Percentiles rank a stretch among this genome's conserved stretches.
Evolutionary conservation across 1,284 basidiomycete genomes (phyloP).

Genomic region (Ceratobasidium theobromae): DNA sequence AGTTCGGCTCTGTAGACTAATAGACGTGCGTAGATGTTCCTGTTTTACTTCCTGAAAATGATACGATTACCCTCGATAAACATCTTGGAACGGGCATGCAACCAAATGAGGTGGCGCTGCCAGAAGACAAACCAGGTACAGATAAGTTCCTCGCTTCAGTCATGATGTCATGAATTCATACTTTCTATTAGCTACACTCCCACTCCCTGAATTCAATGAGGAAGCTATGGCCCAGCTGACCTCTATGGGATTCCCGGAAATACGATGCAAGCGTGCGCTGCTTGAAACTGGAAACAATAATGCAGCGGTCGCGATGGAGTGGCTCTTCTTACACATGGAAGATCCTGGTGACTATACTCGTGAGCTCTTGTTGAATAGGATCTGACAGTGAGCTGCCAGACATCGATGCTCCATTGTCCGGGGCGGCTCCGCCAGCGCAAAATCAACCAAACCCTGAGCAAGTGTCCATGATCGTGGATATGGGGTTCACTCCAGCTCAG

Average conservation of each 20-base stretch:
- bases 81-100: slow-evolving; percentile 78
- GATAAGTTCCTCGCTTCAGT: slow-evolving; percentile 1
- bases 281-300: slow-evolving; percentile 82
- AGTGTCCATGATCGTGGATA: slow-evolving; percentile 76
- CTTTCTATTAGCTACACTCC: slow-evolving; percentile 40
- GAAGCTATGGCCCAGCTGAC: slow-evolving; percentile 73
- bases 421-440: slow-evolving; percentile 41
- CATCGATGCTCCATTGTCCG: slow-evolving; percentile 79
- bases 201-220: slow-evolving; percentile 67
- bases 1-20: background rate
- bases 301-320: slow-evolving; percentile 88
- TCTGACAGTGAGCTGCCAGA: slow-evolving; percentile 51
- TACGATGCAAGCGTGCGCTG: slow-evolving; percentile 86
- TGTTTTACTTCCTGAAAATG: slow-evolving; percentile 66
- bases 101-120: slow-evolving; percentile 70
- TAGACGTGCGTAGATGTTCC: slow-evolving; percentile 70
- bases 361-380: background rate
- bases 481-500: slow-evolving; percentile 89
- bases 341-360: slow-evolving; percentile 67
- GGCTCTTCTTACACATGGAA: slow-evolving; percentile 95
- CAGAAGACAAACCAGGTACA: slow-evolving; percentile 54
- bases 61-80: slow-evolving; percentile 63
- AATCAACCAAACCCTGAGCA: slow-evolving; percentile 68
- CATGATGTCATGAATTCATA: background rate
- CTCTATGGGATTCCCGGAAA: slow-evolving; percentile 83